phyloP scores from a whole-genome alignment of 1,284 basidiomycete genomes.

The Entoloma clypeatum region DNA sequence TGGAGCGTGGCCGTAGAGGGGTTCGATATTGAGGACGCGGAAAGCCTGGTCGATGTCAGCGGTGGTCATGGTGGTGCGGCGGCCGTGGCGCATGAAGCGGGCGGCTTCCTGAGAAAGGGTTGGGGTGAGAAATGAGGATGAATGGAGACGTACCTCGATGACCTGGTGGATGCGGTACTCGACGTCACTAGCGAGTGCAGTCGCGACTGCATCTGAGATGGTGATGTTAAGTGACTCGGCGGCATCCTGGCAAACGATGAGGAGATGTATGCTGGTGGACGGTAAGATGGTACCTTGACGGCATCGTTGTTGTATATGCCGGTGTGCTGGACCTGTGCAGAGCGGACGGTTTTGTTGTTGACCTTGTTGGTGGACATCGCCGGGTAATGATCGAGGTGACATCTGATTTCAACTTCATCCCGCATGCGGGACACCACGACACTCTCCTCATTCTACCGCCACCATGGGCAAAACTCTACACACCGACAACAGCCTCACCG shows the following conservation, averaged over 20 bases:
- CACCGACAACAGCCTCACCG: conserved; percentile 52
- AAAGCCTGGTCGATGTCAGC: conserved; percentile 93
- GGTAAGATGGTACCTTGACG: conserved; percentile 45
- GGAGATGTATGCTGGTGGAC: background rate
- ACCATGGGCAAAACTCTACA: conserved; percentile 47
- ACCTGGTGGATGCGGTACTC: conserved; percentile 96
- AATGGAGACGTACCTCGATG: conserved; percentile 60
- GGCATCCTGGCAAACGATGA: conserved; percentile 63
- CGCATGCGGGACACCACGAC: conserved; percentile 2
- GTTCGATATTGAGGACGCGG: conserved; percentile 92
- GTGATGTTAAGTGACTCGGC: conserved; percentile 86
- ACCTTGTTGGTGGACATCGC: too few relatives aligned
- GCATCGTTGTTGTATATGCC: conserved; percentile 67
- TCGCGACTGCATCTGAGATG: conserved; percentile 82
- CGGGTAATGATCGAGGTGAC: background rate
- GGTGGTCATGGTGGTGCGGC: conserved; percentile 82
- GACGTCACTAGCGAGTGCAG: conserved; percentile 90
- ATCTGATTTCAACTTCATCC: conserved; percentile 7
- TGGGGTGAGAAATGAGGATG: conserved; percentile 4
- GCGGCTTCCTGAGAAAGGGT: conserved; percentile 73
- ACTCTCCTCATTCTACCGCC: background rate
- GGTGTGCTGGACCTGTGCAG: conserved; percentile 41
- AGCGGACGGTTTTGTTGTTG: too few relatives aligned
- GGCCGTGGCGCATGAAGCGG: conserved; percentile 94
- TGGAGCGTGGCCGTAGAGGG: conserved; percentile 75